Conservation (phyloP, 306 rosid species). For the Oemleria cerasiformis region DNA sequence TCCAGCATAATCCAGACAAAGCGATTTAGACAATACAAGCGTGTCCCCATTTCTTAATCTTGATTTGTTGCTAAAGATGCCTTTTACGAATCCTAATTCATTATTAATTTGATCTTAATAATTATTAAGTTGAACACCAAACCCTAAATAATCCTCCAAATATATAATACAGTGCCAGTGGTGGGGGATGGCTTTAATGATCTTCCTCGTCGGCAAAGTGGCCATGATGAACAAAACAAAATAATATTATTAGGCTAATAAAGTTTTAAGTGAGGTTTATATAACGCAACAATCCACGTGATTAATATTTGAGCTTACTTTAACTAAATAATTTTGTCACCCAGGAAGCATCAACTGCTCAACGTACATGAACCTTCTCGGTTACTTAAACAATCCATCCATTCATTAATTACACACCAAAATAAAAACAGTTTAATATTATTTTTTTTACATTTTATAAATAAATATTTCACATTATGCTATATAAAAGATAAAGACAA, state of each 20-base stretch:
- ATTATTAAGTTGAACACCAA: neutral
- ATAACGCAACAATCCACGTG: slow-evolving; percentile 33
- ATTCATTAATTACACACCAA: neutral
- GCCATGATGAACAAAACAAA: neutral
- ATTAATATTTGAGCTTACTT: slow-evolving; percentile 14
- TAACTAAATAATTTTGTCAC: neutral
- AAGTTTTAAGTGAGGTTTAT: slow-evolving; percentile 9
- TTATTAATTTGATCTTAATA: neutral
- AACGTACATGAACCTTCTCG: neutral
- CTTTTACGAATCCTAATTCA: neutral
- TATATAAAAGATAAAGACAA: too few species aligned
- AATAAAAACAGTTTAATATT: too few species aligned
- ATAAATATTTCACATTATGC: too few species aligned
- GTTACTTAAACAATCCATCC: slow-evolving; percentile 6
- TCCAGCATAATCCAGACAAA: slow-evolving; percentile 29
- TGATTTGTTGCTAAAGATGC: slow-evolving; percentile 16
- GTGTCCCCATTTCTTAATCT: slow-evolving; percentile 15
- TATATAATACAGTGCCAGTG: neutral
- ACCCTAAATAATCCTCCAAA: neutral
- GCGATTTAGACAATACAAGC: slow-evolving; percentile 13
- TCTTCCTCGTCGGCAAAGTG: neutral
- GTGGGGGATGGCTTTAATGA: neutral
- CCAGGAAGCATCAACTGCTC: slow-evolving; percentile 5
- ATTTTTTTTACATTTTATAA: too few species aligned
- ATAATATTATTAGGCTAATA: slow-evolving; percentile 4